Evolutionary conservation across 768 basidiomycete species (phyloP).

Genomic region (Naematelia encephala): DNA sequence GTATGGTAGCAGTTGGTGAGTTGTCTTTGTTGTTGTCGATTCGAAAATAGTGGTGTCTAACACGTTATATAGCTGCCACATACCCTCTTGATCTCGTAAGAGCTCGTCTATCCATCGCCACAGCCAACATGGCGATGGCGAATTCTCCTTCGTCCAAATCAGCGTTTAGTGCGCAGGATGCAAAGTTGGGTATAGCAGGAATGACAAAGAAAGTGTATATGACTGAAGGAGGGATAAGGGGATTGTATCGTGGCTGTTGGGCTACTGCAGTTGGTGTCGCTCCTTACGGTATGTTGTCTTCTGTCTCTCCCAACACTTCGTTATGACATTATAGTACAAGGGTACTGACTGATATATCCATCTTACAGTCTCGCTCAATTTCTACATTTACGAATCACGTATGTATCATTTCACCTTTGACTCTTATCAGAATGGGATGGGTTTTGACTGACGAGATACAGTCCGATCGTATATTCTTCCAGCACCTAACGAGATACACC

Average conservation of each 20-base stretch:
- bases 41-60: not conserved
- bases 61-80: conserved; percentile 35
- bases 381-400: conserved; percentile 87
- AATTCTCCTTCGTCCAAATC: conserved; percentile 23
- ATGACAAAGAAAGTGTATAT: conserved; percentile 88
- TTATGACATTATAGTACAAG: not conserved
- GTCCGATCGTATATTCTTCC: conserved; percentile 36
- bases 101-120: conserved; percentile 86
- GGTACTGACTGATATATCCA: conserved; percentile 9
- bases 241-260: conserved; percentile 58
- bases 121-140: conserved; percentile 64
- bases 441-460: conserved; percentile 64
- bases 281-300: conserved; percentile 56
- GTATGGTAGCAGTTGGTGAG: conserved; percentile 90
- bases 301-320: conserved; percentile 55
- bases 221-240: conserved; percentile 86
- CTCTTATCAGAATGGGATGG: conserved; percentile 18
- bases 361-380: conserved; percentile 65
- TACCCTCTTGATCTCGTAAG: conserved; percentile 90
- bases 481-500: not conserved
- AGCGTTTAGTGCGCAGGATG: conserved; percentile 52
- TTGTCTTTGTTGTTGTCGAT: conserved; percentile 21
- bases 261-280: conserved; percentile 66
- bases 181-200: conserved; percentile 61
- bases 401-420: conserved; percentile 53